Evolutionary conservation across 2,329 filamentous ascomycete species (phyloP).

Genomic region (Pyricularia sp.): DNA sequence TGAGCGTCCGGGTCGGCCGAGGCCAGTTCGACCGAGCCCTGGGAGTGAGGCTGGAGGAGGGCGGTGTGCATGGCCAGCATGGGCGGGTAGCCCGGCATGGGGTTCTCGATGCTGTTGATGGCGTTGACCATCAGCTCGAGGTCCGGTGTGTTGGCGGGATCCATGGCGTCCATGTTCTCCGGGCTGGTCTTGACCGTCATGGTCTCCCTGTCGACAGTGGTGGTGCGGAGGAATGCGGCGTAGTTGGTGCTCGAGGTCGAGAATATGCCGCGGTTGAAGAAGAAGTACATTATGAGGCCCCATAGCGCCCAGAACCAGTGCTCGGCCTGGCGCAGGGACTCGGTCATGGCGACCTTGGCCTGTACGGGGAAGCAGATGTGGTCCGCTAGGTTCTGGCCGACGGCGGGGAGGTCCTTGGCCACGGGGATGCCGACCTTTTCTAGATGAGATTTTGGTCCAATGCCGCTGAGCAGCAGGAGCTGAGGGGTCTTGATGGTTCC

Average conservation of each 20-base stretch:
- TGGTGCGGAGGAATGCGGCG: conserved; percentile 17
- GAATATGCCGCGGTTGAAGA: conserved; percentile 18
- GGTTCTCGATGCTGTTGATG: conserved; percentile 25
- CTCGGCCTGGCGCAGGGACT: conserved; percentile 15
- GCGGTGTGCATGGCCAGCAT: conserved; percentile 17
- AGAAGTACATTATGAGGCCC: conserved; percentile 18
- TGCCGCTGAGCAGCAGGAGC: conserved; percentile 21
- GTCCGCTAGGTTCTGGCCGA: conserved; percentile 18
- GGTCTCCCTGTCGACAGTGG: conserved; percentile 17
- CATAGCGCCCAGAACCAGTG: conserved; percentile 16
- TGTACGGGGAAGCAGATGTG: conserved; percentile 18
- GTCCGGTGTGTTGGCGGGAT: conserved; percentile 18
- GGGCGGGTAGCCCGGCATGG: conserved; percentile 14
- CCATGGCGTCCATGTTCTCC: conserved; percentile 12
- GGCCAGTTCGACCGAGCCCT: conserved; percentile 20
- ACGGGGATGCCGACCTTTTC: conserved; percentile 13
- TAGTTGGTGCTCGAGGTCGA: conserved; percentile 11
- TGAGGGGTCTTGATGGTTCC: conserved; percentile 20
- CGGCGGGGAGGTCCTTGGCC: conserved; percentile 15
- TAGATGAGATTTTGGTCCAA: conserved; percentile 16
- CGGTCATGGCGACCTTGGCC: conserved; percentile 15
- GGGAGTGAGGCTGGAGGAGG: conserved; percentile 20
- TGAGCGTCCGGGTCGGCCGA: conserved; percentile 23
- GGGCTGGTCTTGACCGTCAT: conserved; percentile 12
- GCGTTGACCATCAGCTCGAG: conserved; percentile 25